Conservation (phyloP, 1,139 yeast genomes). For the Pichia sp. region DNA sequence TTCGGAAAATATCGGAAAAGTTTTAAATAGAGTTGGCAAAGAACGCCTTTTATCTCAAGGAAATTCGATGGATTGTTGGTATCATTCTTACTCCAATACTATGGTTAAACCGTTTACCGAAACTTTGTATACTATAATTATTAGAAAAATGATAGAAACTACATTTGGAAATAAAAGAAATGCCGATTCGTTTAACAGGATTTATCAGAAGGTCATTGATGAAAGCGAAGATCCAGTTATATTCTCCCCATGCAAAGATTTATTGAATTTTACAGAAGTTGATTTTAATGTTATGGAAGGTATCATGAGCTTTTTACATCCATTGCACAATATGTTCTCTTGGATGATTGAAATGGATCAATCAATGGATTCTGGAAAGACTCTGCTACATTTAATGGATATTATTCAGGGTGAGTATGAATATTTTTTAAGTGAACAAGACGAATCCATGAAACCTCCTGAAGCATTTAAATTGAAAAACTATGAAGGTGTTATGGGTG, state of each 20-base stretch:
- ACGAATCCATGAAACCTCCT: not conserved
- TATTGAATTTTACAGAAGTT: slow-evolving; percentile 28
- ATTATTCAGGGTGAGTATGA: slow-evolving; percentile 20
- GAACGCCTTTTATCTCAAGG: slow-evolving; percentile 16
- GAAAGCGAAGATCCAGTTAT: slow-evolving; percentile 23
- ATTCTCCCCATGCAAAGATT: slow-evolving; percentile 14
- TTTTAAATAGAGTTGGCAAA: slow-evolving; percentile 33
- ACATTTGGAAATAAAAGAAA: slow-evolving; percentile 8
- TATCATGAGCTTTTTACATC: slow-evolving; percentile 69
- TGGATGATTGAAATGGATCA: slow-evolving; percentile 56
- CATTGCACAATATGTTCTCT: slow-evolving; percentile 66
- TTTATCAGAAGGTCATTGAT: slow-evolving; percentile 13
- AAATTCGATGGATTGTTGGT: slow-evolving; percentile 17
- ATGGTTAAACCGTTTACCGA: slow-evolving; percentile 19
- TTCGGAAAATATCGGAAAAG: slow-evolving; percentile 51
- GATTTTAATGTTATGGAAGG: slow-evolving; percentile 39
- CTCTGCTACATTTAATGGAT: slow-evolving; percentile 17
- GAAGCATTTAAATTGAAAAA: slow-evolving; percentile 1
- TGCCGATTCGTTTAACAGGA: not conserved
- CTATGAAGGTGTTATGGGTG: slow-evolving; percentile 28
- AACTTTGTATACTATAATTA: slow-evolving; percentile 16
- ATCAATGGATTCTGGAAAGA: slow-evolving; percentile 26
- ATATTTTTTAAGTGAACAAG: slow-evolving; percentile 10
- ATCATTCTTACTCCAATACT: slow-evolving; percentile 17
- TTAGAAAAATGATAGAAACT: slow-evolving; percentile 15